These are phyloP conservation scores for Candida sonorensis DNA, from an alignment of 805 yeast species.

Conservation along the genomic window DNA sequence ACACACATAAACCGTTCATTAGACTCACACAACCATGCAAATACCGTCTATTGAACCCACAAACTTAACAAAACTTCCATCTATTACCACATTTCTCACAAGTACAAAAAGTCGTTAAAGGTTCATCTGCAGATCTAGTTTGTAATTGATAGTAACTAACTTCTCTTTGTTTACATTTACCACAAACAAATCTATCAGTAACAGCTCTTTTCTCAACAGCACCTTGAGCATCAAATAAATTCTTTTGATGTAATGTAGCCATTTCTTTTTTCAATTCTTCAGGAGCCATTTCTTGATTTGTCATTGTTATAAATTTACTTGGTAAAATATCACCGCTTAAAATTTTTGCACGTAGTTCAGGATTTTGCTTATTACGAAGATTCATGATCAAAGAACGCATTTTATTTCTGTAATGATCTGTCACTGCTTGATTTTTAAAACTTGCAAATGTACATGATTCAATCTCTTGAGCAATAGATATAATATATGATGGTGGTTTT, in stretches of 20 bases:
- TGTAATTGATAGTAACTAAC: slow-evolving; percentile 97
- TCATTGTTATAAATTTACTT: slow-evolving; percentile 63
- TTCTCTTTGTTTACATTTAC: slow-evolving; percentile 95
- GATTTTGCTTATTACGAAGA: slow-evolving; percentile 83
- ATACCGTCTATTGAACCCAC: no score
- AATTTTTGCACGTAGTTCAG: slow-evolving; percentile 68
- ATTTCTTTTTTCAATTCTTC: slow-evolving; percentile 80
- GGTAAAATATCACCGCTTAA: slow-evolving; percentile 63
- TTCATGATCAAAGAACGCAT: slow-evolving; percentile 84
- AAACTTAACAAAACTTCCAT: slow-evolving; percentile 93
- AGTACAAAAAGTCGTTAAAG: slow-evolving; percentile 95
- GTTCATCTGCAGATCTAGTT: slow-evolving; percentile 98
- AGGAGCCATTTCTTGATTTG: slow-evolving; percentile 94
- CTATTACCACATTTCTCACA: slow-evolving; percentile 97
- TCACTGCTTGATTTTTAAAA: slow-evolving; percentile 49
- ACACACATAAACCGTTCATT: no score
- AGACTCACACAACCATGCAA: no score
- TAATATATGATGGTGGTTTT: slow-evolving; percentile 41
- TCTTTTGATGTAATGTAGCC: slow-evolving; percentile 79
- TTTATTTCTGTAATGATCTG: slow-evolving; percentile 68
- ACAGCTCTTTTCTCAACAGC: slow-evolving; percentile 94
- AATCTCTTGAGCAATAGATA: slow-evolving; percentile 59
- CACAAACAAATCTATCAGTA: slow-evolving; percentile 94
- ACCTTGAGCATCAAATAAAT: slow-evolving; percentile 94
- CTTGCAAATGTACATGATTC: slow-evolving; percentile 64